Conservation (phyloP, 208 protist genomes). For the Acanthamoeba rhysodes region DNA sequence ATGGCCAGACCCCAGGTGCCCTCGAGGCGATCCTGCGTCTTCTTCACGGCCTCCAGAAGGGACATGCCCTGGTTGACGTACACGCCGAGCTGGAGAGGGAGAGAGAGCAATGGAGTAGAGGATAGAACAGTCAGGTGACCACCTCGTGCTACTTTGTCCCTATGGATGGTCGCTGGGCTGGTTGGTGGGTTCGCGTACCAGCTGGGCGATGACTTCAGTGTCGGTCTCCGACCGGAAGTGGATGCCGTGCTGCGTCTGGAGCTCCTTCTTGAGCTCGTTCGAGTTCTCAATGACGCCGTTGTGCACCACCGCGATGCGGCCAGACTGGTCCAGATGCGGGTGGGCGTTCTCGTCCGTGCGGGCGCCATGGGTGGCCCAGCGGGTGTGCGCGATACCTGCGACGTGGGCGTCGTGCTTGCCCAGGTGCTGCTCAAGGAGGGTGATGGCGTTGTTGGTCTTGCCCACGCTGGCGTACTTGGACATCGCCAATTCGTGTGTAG, state of each 20-base stretch:
- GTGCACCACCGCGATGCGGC: slow-evolving; percentile 89
- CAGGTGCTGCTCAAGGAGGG: slow-evolving; percentile 74
- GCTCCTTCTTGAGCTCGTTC: slow-evolving; percentile 80
- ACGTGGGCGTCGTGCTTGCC: slow-evolving; percentile 80
- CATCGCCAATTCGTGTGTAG: slow-evolving; percentile 76
- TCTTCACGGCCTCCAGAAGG: slow-evolving; percentile 86
- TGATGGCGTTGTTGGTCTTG: slow-evolving; percentile 86
- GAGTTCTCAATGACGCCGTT: slow-evolving; percentile 92
- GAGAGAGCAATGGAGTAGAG: neutral
- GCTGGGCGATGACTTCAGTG: slow-evolving; percentile 90
- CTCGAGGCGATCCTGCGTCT: slow-evolving; percentile 86
- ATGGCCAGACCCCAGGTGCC: slow-evolving; percentile 89
- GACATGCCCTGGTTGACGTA: slow-evolving; percentile 85
- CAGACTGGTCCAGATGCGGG: slow-evolving; percentile 82
- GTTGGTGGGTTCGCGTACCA: slow-evolving; percentile 79
- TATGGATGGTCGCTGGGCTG: neutral
- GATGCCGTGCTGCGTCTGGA: slow-evolving; percentile 86
- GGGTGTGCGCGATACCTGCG: slow-evolving; percentile 88
- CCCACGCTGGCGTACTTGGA: slow-evolving; percentile 86
- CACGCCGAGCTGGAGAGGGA: slow-evolving; percentile 83
- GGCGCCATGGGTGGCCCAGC: slow-evolving; percentile 91
- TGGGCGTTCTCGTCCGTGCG: slow-evolving; percentile 90
- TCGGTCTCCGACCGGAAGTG: slow-evolving; percentile 89
- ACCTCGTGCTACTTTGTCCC: neutral
- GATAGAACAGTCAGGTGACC: neutral